These are phyloP conservation scores for Mortierella sp. DNA, from an alignment of 371 early-diverging fungal genomes.

Conservation along the genomic window DNA sequence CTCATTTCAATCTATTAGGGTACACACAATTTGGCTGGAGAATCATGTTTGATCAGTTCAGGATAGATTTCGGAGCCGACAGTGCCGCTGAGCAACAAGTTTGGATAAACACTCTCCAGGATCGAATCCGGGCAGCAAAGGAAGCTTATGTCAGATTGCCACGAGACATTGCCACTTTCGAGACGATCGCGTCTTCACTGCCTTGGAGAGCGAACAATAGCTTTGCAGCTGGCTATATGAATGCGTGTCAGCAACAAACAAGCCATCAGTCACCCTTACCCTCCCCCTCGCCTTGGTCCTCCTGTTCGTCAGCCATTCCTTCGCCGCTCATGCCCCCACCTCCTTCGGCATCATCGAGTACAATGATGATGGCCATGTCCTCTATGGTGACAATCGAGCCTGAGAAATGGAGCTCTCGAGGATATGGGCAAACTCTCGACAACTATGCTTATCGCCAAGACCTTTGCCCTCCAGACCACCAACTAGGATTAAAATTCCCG, in stretches of 20 bases:
- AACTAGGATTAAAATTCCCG: not conserved
- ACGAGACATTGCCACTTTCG: constrained; percentile 13
- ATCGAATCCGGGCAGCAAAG: constrained; percentile 38
- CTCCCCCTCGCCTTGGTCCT: constrained; percentile 40
- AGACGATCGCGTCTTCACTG: constrained; percentile 29
- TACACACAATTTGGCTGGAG: constrained; percentile 49
- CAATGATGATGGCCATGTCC: constrained; percentile 48
- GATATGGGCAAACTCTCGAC: not conserved
- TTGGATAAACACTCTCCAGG: constrained; percentile 39
- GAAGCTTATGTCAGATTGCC: constrained; percentile 19
- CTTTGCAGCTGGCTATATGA: not conserved
- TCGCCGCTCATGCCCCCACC: constrained; percentile 47
- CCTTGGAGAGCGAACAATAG: constrained; percentile 33
- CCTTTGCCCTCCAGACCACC: not conserved
- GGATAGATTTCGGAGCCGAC: constrained; percentile 46
- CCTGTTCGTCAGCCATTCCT: constrained; percentile 33
- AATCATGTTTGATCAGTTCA: constrained; percentile 41
- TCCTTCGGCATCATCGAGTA: constrained; percentile 16
- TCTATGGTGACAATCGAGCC: constrained; percentile 19
- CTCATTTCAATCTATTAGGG: constrained; percentile 12
- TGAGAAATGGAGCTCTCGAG: constrained; percentile 32
- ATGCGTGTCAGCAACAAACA: constrained; percentile 5
- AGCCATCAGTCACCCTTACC: constrained; percentile 24
- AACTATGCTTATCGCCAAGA: not conserved
- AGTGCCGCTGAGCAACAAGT: constrained; percentile 28